Evolutionary conservation across 352 stramenopile species (phyloP).

Genomic region (Pythium phragmiticola): DNA sequence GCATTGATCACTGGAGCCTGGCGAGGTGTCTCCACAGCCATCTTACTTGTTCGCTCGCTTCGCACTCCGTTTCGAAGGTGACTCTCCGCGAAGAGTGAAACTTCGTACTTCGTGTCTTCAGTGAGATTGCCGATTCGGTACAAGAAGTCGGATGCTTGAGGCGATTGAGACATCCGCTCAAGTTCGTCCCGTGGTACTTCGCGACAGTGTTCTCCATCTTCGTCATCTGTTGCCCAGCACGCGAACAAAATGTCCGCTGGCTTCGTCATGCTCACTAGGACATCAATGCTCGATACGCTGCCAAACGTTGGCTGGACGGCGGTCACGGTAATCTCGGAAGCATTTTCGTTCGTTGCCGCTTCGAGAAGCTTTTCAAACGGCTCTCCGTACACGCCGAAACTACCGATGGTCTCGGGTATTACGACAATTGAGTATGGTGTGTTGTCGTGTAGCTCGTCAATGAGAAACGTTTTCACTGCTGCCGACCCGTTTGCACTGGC

Average conservation of each 20-base stretch:
- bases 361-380: constrained; percentile 48
- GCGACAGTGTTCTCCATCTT: constrained; percentile 19
- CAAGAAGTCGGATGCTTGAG: constrained; percentile 27
- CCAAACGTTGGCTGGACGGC: constrained; percentile 33
- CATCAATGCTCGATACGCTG: constrained; percentile 37
- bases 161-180: constrained; percentile 21
- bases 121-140: constrained; percentile 57
- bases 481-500: neutral
- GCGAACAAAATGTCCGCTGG: constrained; percentile 51
- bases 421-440: constrained; percentile 55
- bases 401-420: constrained; percentile 61
- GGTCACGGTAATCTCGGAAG: constrained; percentile 45
- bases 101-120: constrained; percentile 40
- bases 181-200: constrained; percentile 38
- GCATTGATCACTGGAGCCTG: constrained; percentile 33
- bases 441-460: constrained; percentile 45
- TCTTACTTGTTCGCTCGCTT: constrained; percentile 28
- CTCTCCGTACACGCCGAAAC: constrained; percentile 57
- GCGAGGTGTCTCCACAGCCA: constrained; percentile 42
- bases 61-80: constrained; percentile 49
- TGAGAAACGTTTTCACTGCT: constrained; percentile 2
- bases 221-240: constrained; percentile 27
- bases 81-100: constrained; percentile 62
- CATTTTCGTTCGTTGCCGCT: constrained; percentile 60
- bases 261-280: constrained; percentile 58